Percentiles rank a stretch among this genome's conserved stretches.
These are phyloP conservation scores for Isatis lusitanica DNA, from an alignment of 441 rosid genomes.

Conservation along the genomic window DNA sequence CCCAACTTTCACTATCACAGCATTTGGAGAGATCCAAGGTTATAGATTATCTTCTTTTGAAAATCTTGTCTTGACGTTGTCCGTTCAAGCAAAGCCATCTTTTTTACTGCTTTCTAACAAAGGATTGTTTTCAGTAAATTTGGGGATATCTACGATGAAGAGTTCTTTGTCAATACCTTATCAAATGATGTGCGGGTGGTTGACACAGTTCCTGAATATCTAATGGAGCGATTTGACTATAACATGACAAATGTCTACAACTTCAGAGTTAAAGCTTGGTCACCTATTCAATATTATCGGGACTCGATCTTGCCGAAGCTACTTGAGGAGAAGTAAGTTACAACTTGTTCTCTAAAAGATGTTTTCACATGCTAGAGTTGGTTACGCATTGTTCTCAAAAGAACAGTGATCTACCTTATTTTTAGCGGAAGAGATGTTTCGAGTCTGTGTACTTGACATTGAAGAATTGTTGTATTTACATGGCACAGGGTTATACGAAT, in stretches of 20 bases:
- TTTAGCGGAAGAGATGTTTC: neutral
- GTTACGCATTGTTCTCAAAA: neutral
- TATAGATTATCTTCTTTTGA: constrained; percentile 10
- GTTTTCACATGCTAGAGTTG: constrained; percentile 6
- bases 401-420: neutral
- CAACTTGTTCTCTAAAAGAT: constrained; percentile 2
- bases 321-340: constrained; percentile 93
- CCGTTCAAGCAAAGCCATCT: constrained; percentile 1
- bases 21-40: constrained; percentile 99
- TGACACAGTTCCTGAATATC: constrained; percentile 73
- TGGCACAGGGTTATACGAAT: constrained; percentile 87
- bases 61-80: constrained; percentile 15
- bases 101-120: constrained; percentile 22
- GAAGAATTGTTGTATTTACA: constrained; percentile 29
- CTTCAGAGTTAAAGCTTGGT: constrained; percentile 98
- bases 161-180: constrained; percentile 68
- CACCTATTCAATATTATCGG: constrained; percentile 79
- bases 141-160: constrained; percentile 87
- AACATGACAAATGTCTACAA: constrained; percentile 93
- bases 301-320: constrained; percentile 90
- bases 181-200: constrained; percentile 86
- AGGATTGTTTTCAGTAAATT: constrained; percentile 65
- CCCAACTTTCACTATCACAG: constrained; percentile 97
- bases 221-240: constrained; percentile 95
- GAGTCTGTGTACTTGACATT: constrained; percentile 9